Evolutionary conservation across 2,329 filamentous ascomycete genomes (phyloP), one percentile per base, ranked within the genome.

Genomic region (Thelonectria olida): DNA sequence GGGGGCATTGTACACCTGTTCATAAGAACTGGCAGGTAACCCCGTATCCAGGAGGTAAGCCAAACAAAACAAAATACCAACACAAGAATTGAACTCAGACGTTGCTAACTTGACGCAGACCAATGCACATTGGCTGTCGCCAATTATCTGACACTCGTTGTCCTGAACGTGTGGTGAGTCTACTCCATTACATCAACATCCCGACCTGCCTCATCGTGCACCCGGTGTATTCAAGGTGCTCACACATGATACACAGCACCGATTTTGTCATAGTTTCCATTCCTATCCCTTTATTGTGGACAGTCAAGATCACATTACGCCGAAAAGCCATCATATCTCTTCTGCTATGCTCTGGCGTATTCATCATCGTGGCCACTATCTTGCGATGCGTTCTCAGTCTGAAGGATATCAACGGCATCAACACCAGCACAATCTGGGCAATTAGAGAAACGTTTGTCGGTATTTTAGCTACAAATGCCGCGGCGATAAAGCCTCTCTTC

Each of bases 361-460:
- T 81, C 60, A 75, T 81, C 55, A 79, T 81, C 61, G 64, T 76
- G 7, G 78, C 79, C 20, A 76, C 79, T 1, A 62, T 81, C 0
- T 69, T 82, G 34, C 78, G 80, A n/a, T 80, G 77, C 54, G 61
- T 80, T 34, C 62, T 79, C 5, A 79, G 75, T 12, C 69, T 82
- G 0, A 62, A 71, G 23, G 69, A 75, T 23, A 75, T 79, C 36
- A 47, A 76, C 17, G 73, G 72, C 15, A 77, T 80, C 67, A 78
- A 79, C 58, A 63, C 72, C 2, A 75, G 74, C 22, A 79, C 77
- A 0, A 78, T 80, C 19, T 81, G 79, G 79, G 78, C 76, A 12
- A 79, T 80, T 15, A 74, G 80, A 44, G 80, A 82, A 66, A 80
- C 77, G 3, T 80, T 82, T 41, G 75, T 81, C 28, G 79, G 73